These are phyloP conservation scores for Puccinia sorghi DNA, from an alignment of 1,284 basidiomycete species.

Conservation along the genomic window DNA sequence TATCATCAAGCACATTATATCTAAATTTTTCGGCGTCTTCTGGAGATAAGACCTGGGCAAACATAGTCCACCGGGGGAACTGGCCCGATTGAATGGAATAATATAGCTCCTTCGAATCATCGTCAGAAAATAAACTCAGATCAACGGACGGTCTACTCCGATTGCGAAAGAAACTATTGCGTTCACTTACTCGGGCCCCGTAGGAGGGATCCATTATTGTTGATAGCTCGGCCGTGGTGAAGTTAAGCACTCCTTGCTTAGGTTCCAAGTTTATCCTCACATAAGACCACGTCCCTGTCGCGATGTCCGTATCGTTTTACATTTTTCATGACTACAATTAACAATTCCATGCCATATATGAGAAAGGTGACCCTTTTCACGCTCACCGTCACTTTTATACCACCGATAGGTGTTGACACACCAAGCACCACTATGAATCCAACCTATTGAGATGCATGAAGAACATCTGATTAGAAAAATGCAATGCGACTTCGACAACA, in stretches of 20 bases:
- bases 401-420: constrained; percentile 33
- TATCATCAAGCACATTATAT: constrained; percentile 40
- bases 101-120: constrained; percentile 29
- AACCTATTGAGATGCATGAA: constrained; percentile 8
- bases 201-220: constrained; percentile 5
- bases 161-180: not conserved
- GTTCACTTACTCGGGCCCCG: constrained; percentile 7
- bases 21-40: constrained; percentile 29
- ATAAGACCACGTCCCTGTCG: constrained; percentile 40
- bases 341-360: not conserved
- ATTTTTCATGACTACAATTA: not conserved
- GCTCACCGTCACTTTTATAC: constrained; percentile 35
- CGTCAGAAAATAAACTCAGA: not conserved
- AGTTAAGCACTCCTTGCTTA: constrained; percentile 22
- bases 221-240: constrained; percentile 21
- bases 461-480: not conserved
- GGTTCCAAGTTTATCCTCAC: constrained; percentile 28
- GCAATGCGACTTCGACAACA: not conserved
- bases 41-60: constrained; percentile 36
- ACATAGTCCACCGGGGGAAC: constrained; percentile 44
- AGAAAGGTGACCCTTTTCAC: not conserved
- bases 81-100: constrained; percentile 20
- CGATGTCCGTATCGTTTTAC: not conserved
- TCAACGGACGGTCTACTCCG: not conserved
- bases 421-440: constrained; percentile 35